Percentiles rank a stretch among this genome's conserved stretches.
Conservation (phyloP, 768 basidiomycete genomes). For the Scleroderma citrinum region DNA sequence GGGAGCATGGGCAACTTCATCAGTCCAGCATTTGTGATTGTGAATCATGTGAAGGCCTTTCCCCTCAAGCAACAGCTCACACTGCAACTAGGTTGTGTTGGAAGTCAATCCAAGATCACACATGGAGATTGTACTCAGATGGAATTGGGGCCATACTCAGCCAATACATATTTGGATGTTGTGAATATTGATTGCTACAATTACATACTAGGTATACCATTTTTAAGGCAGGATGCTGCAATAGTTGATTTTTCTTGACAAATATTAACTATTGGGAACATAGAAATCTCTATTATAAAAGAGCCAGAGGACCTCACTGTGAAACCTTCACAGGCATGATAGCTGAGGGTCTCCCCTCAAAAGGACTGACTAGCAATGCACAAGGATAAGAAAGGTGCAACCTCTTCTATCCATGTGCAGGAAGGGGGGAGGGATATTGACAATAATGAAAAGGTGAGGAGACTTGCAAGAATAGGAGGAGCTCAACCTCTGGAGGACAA, state of each 20-base stretch:
- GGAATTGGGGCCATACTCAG: background rate
- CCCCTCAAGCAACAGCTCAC: conserved; percentile 15
- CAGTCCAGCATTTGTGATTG: conserved; percentile 15
- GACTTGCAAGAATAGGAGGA: background rate
- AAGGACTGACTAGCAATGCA: too few relatives aligned
- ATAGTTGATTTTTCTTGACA: conserved; percentile 3
- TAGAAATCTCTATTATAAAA: too few relatives aligned
- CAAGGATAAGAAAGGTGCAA: too few relatives aligned
- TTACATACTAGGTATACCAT: conserved; percentile 31
- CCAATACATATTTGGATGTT: conserved; percentile 25
- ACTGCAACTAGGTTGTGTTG: conserved; percentile 29
- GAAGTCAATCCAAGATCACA: conserved; percentile 26
- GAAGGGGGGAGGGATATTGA: too few relatives aligned
- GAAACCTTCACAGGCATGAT: too few relatives aligned
- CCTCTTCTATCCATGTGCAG: too few relatives aligned
- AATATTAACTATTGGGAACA: too few relatives aligned
- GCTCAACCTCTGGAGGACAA: background rate
- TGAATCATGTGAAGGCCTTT: conserved; percentile 5
- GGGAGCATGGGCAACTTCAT: conserved; percentile 19
- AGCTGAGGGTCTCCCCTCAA: too few relatives aligned
- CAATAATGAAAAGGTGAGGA: background rate
- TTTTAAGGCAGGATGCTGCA: conserved; percentile 11
- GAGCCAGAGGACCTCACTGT: too few relatives aligned
- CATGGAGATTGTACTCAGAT: conserved; percentile 18
- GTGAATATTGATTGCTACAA: conserved; percentile 34